Evolutionary conservation across 768 basidiomycete genomes (phyloP).

Genomic region (Russula dissimulans): DNA sequence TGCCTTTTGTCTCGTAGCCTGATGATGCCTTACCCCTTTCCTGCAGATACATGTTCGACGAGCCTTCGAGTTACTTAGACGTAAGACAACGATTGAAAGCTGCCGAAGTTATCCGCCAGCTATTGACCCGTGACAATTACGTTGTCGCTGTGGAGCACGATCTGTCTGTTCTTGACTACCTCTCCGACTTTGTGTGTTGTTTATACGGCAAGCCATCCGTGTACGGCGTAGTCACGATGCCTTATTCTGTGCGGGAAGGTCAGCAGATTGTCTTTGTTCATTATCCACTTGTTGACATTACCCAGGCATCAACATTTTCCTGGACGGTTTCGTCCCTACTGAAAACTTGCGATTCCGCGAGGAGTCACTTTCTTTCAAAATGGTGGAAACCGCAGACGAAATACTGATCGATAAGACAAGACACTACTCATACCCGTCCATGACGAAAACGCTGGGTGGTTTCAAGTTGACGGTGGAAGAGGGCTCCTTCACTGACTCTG

Average conservation of each 20-base stretch:
- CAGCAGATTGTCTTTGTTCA: constrained; percentile 16
- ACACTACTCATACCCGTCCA: constrained; percentile 84
- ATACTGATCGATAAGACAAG: constrained; percentile 76
- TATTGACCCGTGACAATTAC: constrained; percentile 78
- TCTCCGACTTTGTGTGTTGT: constrained; percentile 97
- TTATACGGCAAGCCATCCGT: constrained; percentile 95
- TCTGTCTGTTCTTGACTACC: constrained; percentile 93
- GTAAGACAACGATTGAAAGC: constrained; percentile 92
- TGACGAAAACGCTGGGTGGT: constrained; percentile 92
- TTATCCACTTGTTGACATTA: not conserved
- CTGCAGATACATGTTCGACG: constrained; percentile 86
- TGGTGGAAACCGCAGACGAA: constrained; percentile 94
- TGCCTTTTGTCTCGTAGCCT: constrained; percentile 14
- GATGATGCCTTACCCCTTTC: constrained; percentile 1
- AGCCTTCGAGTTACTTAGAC: constrained; percentile 97
- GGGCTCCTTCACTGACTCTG: constrained; percentile 95
- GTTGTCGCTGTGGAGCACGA: constrained; percentile 99
- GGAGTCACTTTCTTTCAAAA: constrained; percentile 93
- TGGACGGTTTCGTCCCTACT: constrained; percentile 97
- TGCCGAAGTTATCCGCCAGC: constrained; percentile 85
- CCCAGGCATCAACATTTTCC: constrained; percentile 96
- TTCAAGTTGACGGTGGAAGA: constrained; percentile 93
- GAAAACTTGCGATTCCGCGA: constrained; percentile 98
- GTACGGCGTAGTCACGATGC: constrained; percentile 99
- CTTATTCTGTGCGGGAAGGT: constrained; percentile 97